Evolutionary conservation across 495 filamentous ascomycete genomes (phyloP).

Genomic region (Podospora anserina): DNA sequence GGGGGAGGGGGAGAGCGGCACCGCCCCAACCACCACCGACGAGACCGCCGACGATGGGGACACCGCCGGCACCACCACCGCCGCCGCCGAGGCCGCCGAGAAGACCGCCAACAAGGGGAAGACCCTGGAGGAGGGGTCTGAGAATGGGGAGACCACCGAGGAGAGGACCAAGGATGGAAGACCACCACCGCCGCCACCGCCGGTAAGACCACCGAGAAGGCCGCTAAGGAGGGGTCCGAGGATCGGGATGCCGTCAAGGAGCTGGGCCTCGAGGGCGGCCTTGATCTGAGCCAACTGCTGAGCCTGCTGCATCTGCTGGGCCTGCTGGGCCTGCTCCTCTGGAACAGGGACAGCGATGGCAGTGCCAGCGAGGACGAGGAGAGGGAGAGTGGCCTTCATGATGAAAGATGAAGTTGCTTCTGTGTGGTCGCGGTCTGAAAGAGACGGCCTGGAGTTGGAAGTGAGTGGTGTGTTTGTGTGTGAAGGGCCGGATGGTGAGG

Average conservation of each 20-base stretch:
- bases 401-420: slow-evolving; percentile 8
- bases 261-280: not conserved
- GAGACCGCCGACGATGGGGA: not conserved
- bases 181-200: slow-evolving; percentile 2
- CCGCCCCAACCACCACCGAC: not conserved
- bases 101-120: not conserved
- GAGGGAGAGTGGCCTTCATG: slow-evolving; percentile 22
- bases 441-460: not conserved
- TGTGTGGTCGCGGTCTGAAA: not conserved
- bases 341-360: slow-evolving; percentile 19
- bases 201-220: not conserved
- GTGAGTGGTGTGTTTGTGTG: not conserved
- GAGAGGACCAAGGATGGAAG: not conserved
- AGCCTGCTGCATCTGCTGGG: slow-evolving; percentile 7
- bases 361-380: slow-evolving; percentile 19
- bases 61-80: not conserved
- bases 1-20: not conserved
- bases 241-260: not conserved
- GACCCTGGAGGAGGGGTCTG: not conserved
- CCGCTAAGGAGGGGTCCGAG: not conserved
- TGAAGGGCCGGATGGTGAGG: slow-evolving; percentile 5
- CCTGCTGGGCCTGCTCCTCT: slow-evolving; percentile 11
- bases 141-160: slow-evolving; percentile 4
- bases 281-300: not conserved
- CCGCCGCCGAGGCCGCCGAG: not conserved